Evolutionary conservation across 129 eudicot genomes (phyloP).

Genomic region (Tanacetum coccineum): DNA sequence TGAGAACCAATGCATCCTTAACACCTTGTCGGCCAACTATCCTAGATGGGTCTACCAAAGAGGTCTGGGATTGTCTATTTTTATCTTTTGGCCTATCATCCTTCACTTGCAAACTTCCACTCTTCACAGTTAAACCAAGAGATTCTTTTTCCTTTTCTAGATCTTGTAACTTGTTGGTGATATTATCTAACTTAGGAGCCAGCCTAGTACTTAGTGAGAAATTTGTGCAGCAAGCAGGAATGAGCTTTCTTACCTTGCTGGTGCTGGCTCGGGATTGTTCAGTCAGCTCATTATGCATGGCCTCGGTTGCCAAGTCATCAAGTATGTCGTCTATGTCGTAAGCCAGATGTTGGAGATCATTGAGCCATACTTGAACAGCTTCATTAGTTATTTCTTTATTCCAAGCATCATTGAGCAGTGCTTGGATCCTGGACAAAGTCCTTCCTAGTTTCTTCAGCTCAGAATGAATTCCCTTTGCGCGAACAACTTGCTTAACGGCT

Average conservation of each 20-base stretch:
- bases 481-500: neutral
- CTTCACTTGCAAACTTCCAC: too few species aligned
- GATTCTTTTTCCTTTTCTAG: neutral
- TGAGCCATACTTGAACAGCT: neutral
- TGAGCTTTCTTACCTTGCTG: neutral
- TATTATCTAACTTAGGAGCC: neutral
- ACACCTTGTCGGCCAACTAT: conserved; percentile 32
- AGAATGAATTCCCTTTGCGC: neutral
- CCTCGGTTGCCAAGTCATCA: neutral
- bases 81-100: neutral
- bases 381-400: neutral
- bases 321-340: neutral
- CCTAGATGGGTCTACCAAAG: conserved; percentile 21
- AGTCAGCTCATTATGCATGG: neutral
- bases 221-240: neutral
- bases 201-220: neutral
- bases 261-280: neutral
- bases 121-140: neutral
- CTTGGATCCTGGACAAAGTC: neutral
- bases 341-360: neutral
- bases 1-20: too few species aligned
- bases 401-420: neutral
- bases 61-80: conserved; percentile 18
- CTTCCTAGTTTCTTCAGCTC: neutral
- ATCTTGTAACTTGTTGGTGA: neutral